A percentile compares a stretch with the other conserved stretches of the same genome.
These are phyloP conservation scores for slime mould (Dictyostelium discoideum) DNA, from an alignment of 78 protist species.

Conservation along the genomic window dicty_2.7 NC_007089.4:2362001-2362500, in stretches of 20 bases:
- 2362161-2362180: slow-evolving; percentile 15
- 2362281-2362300: slow-evolving; percentile 26
- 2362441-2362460: slow-evolving; percentile 48
- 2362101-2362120: slow-evolving; percentile 44
- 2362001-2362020: slow-evolving; percentile 47
- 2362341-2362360: slow-evolving; percentile 26
- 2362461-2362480: slow-evolving; percentile 77
- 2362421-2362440: slow-evolving; percentile 54
- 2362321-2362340: slow-evolving; percentile 41
- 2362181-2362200: not conserved
- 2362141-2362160: slow-evolving; percentile 17
- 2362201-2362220: slow-evolving; percentile 20
- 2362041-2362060: slow-evolving; percentile 39
- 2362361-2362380: slow-evolving; percentile 40
- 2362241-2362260: slow-evolving; percentile 34
- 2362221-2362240: slow-evolving; percentile 73
- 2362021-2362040: slow-evolving; percentile 24
- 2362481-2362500: slow-evolving; percentile 68
- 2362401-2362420: slow-evolving; percentile 67
- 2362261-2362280: slow-evolving; percentile 13
- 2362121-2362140: slow-evolving; percentile 42
- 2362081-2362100: slow-evolving; percentile 48
- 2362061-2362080: slow-evolving; percentile 51
- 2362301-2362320: slow-evolving; percentile 23
- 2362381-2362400: slow-evolving; percentile 20